These are phyloP conservation scores for Suillus alpinus DNA, from an alignment of 768 basidiomycete species.

Conservation along the genomic window DNA sequence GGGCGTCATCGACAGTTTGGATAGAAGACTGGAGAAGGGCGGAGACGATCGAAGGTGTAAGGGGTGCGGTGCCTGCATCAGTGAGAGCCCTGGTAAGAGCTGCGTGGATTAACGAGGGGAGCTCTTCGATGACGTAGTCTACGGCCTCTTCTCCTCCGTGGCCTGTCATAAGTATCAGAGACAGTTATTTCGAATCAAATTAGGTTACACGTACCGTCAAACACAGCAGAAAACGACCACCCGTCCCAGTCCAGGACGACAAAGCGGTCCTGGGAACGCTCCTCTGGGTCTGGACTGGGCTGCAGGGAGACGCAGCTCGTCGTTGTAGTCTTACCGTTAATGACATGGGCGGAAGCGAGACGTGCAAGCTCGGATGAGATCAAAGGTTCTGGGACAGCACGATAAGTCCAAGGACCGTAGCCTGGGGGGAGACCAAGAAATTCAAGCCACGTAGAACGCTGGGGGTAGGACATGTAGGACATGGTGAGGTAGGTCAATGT, in stretches of 20 bases:
- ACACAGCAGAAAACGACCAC: slow-evolving; percentile 46
- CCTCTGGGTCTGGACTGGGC: slow-evolving; percentile 40
- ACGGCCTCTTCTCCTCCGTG: slow-evolving; percentile 48
- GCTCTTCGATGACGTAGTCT: slow-evolving; percentile 33
- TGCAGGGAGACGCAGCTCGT: slow-evolving; percentile 47
- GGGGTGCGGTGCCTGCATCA: slow-evolving; percentile 1
- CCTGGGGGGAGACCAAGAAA: slow-evolving; percentile 2
- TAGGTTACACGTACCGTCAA: slow-evolving; percentile 38
- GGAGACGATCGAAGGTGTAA: slow-evolving; percentile 23
- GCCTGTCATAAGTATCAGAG: slow-evolving; percentile 23
- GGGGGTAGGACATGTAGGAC: background rate
- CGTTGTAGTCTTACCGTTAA: slow-evolving; percentile 14
- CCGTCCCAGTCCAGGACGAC: slow-evolving; percentile 38
- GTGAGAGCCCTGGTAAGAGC: slow-evolving; percentile 22
- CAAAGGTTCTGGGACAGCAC: slow-evolving; percentile 39
- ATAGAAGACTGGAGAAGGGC: slow-evolving; percentile 35
- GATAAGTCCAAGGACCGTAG: slow-evolving; percentile 21
- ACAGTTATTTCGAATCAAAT: slow-evolving; percentile 3
- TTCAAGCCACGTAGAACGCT: background rate
- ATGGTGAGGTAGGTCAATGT: background rate
- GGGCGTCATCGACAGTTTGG: slow-evolving; percentile 35
- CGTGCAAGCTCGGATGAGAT: slow-evolving; percentile 41
- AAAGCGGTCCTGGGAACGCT: slow-evolving; percentile 46
- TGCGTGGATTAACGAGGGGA: slow-evolving; percentile 33
- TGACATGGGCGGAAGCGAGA: slow-evolving; percentile 31